Percentiles rank a stretch among this genome's conserved stretches.
Evolutionary conservation across 495 filamentous ascomycete genomes (phyloP).

Genomic region (Penicillium pancosmium): DNA sequence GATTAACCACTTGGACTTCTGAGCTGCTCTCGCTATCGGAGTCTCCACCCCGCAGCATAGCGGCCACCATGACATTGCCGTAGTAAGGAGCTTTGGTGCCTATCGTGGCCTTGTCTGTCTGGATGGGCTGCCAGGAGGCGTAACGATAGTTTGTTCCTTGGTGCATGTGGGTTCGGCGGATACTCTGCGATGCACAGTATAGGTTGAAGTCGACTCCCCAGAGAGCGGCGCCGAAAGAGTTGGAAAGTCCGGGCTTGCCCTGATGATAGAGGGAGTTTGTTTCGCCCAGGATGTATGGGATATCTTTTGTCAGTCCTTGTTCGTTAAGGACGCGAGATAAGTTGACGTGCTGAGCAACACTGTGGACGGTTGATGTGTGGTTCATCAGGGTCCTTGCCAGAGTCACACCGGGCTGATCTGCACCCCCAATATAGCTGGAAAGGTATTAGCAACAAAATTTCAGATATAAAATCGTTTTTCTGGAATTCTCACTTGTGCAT

Average conservation of each 20-base stretch:
- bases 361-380: slow-evolving; percentile 57
- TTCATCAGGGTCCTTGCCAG: slow-evolving; percentile 68
- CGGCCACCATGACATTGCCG: slow-evolving; percentile 62
- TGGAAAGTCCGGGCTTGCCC: slow-evolving; percentile 63
- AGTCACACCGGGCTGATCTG: slow-evolving; percentile 62
- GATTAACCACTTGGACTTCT: slow-evolving; percentile 33
- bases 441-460: neutral
- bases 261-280: slow-evolving; percentile 67
- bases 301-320: slow-evolving; percentile 39
- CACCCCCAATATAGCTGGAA: slow-evolving; percentile 65
- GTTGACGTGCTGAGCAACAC: slow-evolving; percentile 48
- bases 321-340: slow-evolving; percentile 44
- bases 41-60: slow-evolving; percentile 48
- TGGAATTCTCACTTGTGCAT: slow-evolving; percentile 59
- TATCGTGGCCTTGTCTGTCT: slow-evolving; percentile 50
- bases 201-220: slow-evolving; percentile 71
- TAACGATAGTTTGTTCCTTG: slow-evolving; percentile 65
- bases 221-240: slow-evolving; percentile 71
- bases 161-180: slow-evolving; percentile 68
- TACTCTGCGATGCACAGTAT: slow-evolving; percentile 56
- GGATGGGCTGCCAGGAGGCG: slow-evolving; percentile 60
- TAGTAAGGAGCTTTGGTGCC: slow-evolving; percentile 72
- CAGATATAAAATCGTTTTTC: neutral
- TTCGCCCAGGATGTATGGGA: slow-evolving; percentile 67
- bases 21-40: slow-evolving; percentile 2